These are phyloP conservation scores for Metarhizium album DNA, from an alignment of 2,329 filamentous ascomycete genomes.

Conservation along the genomic window DNA sequence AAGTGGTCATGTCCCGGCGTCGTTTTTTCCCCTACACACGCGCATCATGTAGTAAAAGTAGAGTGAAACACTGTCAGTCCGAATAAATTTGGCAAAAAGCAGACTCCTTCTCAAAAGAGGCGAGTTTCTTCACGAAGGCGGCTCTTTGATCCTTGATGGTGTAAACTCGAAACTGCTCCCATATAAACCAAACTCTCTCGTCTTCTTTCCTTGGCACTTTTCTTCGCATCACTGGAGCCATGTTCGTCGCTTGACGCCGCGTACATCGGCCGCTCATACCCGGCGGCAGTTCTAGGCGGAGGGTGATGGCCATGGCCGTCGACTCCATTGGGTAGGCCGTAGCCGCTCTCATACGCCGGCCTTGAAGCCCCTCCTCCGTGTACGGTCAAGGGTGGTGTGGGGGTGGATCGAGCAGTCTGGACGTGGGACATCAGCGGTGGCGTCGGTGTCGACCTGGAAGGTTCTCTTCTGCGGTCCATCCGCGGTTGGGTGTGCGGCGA, in stretches of 20 bases:
- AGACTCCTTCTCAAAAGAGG: constrained; percentile 20
- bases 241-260: constrained; percentile 17
- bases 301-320: constrained; percentile 13
- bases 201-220: constrained; percentile 25
- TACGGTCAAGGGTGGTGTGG: constrained; percentile 29
- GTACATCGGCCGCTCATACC: constrained; percentile 28
- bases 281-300: constrained; percentile 16
- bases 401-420: constrained; percentile 24
- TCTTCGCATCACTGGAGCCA: constrained; percentile 17
- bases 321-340: constrained; percentile 17
- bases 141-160: constrained; percentile 40
- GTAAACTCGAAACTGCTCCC: constrained; percentile 35
- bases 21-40: constrained; percentile 1
- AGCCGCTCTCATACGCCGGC: constrained; percentile 35
- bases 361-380: constrained; percentile 22
- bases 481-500: constrained; percentile 41
- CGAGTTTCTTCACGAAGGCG: constrained; percentile 44
- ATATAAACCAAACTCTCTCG: constrained; percentile 53
- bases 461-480: constrained; percentile 18
- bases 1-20: constrained; percentile 14
- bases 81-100: neutral
- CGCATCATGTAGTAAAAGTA: neutral
- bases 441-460: constrained; percentile 33
- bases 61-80: neutral
- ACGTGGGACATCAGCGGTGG: constrained; percentile 32